Evolutionary conservation across 768 basidiomycete species (phyloP).

Genomic region (Coprinellus micaceus): DNA sequence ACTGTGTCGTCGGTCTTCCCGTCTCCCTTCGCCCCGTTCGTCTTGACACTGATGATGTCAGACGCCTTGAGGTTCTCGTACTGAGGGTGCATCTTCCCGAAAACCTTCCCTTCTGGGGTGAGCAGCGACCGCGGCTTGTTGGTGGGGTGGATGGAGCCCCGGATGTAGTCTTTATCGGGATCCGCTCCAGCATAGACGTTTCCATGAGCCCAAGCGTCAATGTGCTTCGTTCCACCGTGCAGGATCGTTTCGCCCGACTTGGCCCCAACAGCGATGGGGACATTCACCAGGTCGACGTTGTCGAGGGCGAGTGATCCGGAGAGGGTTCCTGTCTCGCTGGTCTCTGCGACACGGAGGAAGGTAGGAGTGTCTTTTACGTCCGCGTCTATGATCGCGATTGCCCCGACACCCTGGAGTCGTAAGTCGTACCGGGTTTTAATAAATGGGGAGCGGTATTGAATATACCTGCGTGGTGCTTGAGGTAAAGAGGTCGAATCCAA

Average conservation of each 20-base stretch:
- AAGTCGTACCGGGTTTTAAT: too few relatives aligned
- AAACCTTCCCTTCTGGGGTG: slow-evolving; percentile 55
- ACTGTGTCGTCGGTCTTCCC: slow-evolving; percentile 73
- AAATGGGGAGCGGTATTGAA: too few relatives aligned
- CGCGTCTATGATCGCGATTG: slow-evolving; percentile 62
- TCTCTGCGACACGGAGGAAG: slow-evolving; percentile 50
- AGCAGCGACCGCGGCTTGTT: slow-evolving; percentile 55
- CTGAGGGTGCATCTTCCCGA: slow-evolving; percentile 64
- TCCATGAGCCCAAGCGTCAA: slow-evolving; percentile 73
- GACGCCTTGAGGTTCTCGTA: slow-evolving; percentile 56
- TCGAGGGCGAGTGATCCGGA: slow-evolving; percentile 62
- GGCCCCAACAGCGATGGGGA: slow-evolving; percentile 58
- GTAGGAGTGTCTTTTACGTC: slow-evolving; percentile 55
- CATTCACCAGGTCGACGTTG: slow-evolving; percentile 57
- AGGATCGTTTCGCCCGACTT: slow-evolving; percentile 49
- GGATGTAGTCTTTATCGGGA: slow-evolving; percentile 39
- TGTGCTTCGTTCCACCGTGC: slow-evolving; percentile 54
- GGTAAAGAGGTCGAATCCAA: slow-evolving; percentile 1
- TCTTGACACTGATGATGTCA: slow-evolving; percentile 71
- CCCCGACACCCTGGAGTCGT: slow-evolving; percentile 45
- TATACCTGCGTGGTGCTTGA: slow-evolving; percentile 33
- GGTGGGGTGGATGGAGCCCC: slow-evolving; percentile 45
- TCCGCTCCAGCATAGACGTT: slow-evolving; percentile 60
- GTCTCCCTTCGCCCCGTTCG: slow-evolving; percentile 69
- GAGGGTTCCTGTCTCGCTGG: slow-evolving; percentile 42